Base-by-base conservation (phyloP, 306 rosid species). In the Sphenostylis stenocarpa region DNA sequence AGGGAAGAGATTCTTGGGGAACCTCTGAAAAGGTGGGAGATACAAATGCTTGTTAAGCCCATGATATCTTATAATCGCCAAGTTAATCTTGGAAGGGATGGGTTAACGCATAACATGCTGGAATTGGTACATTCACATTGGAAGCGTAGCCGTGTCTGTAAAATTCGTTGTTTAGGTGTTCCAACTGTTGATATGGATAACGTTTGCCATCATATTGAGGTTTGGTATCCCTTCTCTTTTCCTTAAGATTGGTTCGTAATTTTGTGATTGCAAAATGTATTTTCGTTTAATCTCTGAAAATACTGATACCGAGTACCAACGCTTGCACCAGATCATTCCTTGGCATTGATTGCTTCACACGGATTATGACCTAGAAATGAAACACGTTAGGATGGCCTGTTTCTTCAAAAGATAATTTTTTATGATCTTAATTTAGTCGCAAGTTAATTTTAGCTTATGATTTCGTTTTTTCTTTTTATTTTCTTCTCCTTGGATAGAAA, bases 31-130 rank as follows among this genome's bases (percentile, higher is more conserved):
- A 88, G 52, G 28, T 95, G 92, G 97, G 98, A 95, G 84, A 83
- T 92, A 3, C 63, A 77, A 34, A 89, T 88, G 92, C 90, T 95
- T 6, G 87, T 95, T 26, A 82, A 83, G 48, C 88, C 96, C 11
- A 79, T 80, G 81, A 15, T 84, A 21, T 64, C 91, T 1, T 79
- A 91, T 66, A 90, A 91, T 83, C 95, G 96, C 52, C 98, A 92
- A 83, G 97, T 95, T 80, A 92, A 92, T 88, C 96, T 95, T 12
- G 97, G 98, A 79, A 92, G 97, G 85, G 97, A 95, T 74, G 98
- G 98, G 47, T 85, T 95, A 72, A 95, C 97, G 0, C 98, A 95
- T 83, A 95, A 95, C 67, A 95, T 92, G 98, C 81, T 95, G 97
- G 97, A 95, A 74, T 83, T 95, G 88, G 78, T 95, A 77, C 98